These are phyloP conservation scores for Hyphodiscus hymeniophilus DNA, from an alignment of 495 filamentous ascomycete genomes.

Conservation along the genomic window DNA sequence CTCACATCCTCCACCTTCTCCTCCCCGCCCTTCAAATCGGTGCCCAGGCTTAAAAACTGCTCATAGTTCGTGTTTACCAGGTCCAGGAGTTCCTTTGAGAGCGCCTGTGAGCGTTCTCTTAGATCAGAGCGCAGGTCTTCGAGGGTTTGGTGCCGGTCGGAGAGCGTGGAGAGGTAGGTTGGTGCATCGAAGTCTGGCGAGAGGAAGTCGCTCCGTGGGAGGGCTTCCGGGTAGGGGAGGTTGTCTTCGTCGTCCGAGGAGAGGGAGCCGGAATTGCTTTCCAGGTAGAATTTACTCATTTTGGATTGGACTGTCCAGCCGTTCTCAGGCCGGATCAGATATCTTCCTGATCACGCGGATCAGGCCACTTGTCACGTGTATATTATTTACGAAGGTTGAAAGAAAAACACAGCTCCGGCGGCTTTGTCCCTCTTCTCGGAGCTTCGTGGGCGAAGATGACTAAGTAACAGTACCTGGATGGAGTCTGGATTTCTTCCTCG, in stretches of 20 bases:
- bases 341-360: too few relatives aligned
- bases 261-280: conserved; percentile 39
- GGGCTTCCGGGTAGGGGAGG: conserved; percentile 76
- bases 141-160: conserved; percentile 86
- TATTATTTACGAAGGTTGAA: too few relatives aligned
- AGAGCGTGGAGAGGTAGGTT: conserved; percentile 72
- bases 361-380: too few relatives aligned
- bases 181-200: conserved; percentile 70
- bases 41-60: conserved; percentile 78
- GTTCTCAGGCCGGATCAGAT: not conserved
- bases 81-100: conserved; percentile 80
- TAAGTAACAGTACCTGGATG: too few relatives aligned
- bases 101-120: conserved; percentile 59
- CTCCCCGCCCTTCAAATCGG: conserved; percentile 76
- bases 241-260: conserved; percentile 50
- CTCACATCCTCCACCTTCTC: conserved; percentile 87
- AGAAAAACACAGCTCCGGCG: too few relatives aligned
- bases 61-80: conserved; percentile 91
- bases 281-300: conserved; percentile 32
- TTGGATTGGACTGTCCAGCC: not conserved
- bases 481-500: too few relatives aligned
- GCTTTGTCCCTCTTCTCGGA: too few relatives aligned
- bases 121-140: conserved; percentile 88
- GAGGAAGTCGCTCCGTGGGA: conserved; percentile 74
- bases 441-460: too few relatives aligned